Evolutionary conservation across 495 filamentous ascomycete genomes (phyloP), one percentile per base, ranked within the genome.

Genomic region (Staphylotrichum longicolle): DNA sequence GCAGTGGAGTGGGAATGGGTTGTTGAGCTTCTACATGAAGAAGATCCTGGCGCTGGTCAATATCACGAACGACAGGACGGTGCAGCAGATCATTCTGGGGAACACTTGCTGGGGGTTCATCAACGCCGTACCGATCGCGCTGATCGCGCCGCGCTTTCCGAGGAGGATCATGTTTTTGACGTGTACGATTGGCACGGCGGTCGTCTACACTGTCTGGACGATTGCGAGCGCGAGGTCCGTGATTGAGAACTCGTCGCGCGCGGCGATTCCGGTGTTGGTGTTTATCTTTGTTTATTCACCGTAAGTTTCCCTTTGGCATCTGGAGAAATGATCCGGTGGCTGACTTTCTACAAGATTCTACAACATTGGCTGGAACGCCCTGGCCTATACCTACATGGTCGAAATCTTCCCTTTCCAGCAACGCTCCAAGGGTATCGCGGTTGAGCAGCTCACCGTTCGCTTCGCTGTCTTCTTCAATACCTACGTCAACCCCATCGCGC

Each of bases 401-500:
- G 85, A 88, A 62, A 69, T 88, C 34, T 86, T 85, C 63, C 85
- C 85, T 7, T 87, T 77, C 71, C 74, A 78, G 4, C 76, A 80
- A 41, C 80, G 85, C 14, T 76, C 83, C 27, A 78, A 83, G 47
- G 84, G 85, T 39, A 79, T 86, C 59, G 77, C 83, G 1, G 79
- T 85, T 60, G 80, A 83, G 70, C 81, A 85, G 67, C 77, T 83
- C 58, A 85, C 78, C 27, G 79, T 83, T 46, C 73, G 81, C 15
- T 75, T 78, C 32, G 82, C 82, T 49, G 69, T 75, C 35, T 75
- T 75, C 58, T 76, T 76, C 66, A 84, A 84, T 52, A 85, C 80
- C 2, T 86, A 85, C 63, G 81, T 87, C 54, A 88, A 88, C 70
- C 85, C 85, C 1, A 79, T 89, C 45, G 85, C 83, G 33, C 70